phyloP scores from a whole-genome alignment of 345 rosid species.

The Syzygium grande region DNA sequence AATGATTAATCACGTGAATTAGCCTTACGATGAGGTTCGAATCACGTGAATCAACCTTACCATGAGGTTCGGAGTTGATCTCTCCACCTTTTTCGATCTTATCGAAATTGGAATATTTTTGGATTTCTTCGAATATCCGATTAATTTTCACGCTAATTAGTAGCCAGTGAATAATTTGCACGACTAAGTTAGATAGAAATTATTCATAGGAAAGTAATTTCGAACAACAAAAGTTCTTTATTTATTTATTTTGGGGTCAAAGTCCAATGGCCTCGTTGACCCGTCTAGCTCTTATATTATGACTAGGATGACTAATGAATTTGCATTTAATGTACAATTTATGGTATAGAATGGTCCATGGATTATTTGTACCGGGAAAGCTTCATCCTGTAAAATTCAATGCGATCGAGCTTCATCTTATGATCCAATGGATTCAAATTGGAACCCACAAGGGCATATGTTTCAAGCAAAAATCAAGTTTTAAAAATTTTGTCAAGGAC shows the following conservation, averaged over 20 bases:
- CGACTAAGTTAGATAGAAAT: neutral
- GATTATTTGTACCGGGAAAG: neutral
- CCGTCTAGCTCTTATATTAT: neutral
- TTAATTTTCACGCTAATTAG: neutral
- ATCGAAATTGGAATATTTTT: neutral
- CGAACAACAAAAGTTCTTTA: rapidly evolving
- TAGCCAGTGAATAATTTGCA: neutral
- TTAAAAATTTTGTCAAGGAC: neutral
- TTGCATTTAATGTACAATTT: neutral
- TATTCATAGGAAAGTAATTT: neutral
- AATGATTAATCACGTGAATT: neutral
- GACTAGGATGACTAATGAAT: neutral
- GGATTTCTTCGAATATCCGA: neutral
- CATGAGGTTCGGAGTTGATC: neutral
- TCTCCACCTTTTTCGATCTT: neutral
- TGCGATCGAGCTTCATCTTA: neutral
- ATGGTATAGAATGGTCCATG: neutral
- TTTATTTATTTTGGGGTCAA: neutral
- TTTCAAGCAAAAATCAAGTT: neutral
- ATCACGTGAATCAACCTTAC: neutral
- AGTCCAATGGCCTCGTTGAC: neutral
- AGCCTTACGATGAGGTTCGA: neutral
- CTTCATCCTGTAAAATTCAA: neutral
- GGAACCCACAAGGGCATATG: neutral
- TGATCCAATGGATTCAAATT: neutral